These are phyloP conservation scores for Skeletonema grethae DNA, from an alignment of 108 stramenopile genomes.

Conservation along the genomic window DNA sequence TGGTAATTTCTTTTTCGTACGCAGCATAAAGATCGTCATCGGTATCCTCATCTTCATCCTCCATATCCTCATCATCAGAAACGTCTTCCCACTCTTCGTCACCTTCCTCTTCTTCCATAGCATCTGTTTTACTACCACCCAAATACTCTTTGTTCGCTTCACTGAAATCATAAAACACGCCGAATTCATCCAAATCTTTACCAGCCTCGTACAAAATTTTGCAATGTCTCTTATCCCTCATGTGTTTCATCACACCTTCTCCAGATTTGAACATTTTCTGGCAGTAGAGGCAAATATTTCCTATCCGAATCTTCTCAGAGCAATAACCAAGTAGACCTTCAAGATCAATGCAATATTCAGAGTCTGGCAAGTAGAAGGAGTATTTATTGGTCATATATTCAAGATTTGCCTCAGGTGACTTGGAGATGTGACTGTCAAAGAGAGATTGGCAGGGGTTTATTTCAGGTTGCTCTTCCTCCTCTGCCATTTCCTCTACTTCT, in stretches of 20 bases:
- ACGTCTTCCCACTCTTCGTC: neutral
- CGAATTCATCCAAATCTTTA: slow-evolving; percentile 92
- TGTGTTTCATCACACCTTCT: slow-evolving; percentile 82
- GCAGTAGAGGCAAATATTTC: slow-evolving; percentile 92
- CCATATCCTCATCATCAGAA: slow-evolving; percentile 27
- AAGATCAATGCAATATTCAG: slow-evolving; percentile 82
- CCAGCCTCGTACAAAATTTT: slow-evolving; percentile 91
- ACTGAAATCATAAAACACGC: slow-evolving; percentile 95
- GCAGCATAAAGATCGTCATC: slow-evolving; percentile 74
- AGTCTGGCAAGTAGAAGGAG: slow-evolving; percentile 94
- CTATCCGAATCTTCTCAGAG: slow-evolving; percentile 94
- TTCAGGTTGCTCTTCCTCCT: slow-evolving; percentile 68
- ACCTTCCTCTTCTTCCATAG: slow-evolving; percentile 29
- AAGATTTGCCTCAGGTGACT: slow-evolving; percentile 64
- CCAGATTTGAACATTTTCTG: slow-evolving; percentile 71
- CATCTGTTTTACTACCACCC: slow-evolving; percentile 18
- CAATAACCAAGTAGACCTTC: slow-evolving; percentile 89
- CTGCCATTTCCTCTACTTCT: slow-evolving; percentile 26
- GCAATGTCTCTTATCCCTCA: slow-evolving; percentile 84
- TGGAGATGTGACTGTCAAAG: slow-evolving; percentile 76
- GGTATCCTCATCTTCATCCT: slow-evolving; percentile 44
- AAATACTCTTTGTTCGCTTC: slow-evolving; percentile 67
- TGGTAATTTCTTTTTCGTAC: slow-evolving; percentile 77
- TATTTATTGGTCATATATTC: slow-evolving; percentile 71
- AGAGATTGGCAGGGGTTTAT: slow-evolving; percentile 86